phyloP scores from a whole-genome alignment of 768 basidiomycete species.

The Leccinellum luteum region DNA sequence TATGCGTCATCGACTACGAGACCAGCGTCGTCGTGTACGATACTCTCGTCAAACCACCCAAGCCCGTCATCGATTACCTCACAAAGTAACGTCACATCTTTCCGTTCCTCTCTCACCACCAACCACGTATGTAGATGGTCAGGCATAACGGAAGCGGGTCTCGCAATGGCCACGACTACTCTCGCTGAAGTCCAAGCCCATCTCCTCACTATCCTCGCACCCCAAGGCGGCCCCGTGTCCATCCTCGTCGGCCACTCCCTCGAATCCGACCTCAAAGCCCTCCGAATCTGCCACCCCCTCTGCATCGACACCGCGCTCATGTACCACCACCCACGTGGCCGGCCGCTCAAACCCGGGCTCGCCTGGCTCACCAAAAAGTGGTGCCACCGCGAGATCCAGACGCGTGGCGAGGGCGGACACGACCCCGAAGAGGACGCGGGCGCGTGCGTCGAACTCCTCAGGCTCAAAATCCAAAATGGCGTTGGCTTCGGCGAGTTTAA shows the following conservation, averaged over 20 bases:
- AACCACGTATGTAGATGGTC: conserved; percentile 63
- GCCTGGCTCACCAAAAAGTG: conserved; percentile 98
- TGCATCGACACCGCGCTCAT: conserved; percentile 91
- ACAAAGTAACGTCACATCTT: conserved; percentile 56
- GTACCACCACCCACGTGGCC: conserved; percentile 91
- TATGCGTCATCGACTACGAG: conserved; percentile 78
- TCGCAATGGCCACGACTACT: conserved; percentile 71
- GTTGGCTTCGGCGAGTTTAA: conserved; percentile 85
- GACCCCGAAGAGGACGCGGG: conserved; percentile 94
- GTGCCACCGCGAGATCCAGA: conserved; percentile 89
- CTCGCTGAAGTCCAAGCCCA: conserved; percentile 75
- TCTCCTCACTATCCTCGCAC: conserved; percentile 60
- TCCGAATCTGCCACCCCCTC: conserved; percentile 80
- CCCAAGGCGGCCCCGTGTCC: conserved; percentile 49
- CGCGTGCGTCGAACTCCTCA: conserved; percentile 81
- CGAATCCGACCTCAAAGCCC: conserved; percentile 87
- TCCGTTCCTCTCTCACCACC: background rate
- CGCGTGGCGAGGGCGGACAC: conserved; percentile 79
- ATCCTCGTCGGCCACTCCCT: conserved; percentile 94
- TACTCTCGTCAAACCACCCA: conserved; percentile 82
- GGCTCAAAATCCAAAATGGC: conserved; percentile 75
- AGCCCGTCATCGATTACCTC: conserved; percentile 87
- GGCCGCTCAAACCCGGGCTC: conserved; percentile 90
- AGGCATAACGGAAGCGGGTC: conserved; percentile 79
- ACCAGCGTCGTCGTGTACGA: conserved; percentile 79